phyloP scores from a whole-genome alignment of 2,329 filamentous ascomycete species.

The Pezicula carpinea region DNA sequence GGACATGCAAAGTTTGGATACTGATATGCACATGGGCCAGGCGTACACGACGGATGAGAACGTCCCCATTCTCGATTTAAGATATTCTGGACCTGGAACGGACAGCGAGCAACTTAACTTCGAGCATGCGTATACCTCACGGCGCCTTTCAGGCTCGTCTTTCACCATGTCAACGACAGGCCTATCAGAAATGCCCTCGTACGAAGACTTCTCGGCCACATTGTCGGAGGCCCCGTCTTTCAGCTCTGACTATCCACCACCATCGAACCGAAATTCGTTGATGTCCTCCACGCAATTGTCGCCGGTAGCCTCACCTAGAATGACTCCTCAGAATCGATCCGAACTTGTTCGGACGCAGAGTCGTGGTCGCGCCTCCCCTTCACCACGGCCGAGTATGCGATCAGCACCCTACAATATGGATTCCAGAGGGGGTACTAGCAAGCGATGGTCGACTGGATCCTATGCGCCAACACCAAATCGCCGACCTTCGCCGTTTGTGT shows the following conservation, averaged over 20 bases:
- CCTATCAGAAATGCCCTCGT: conserved; percentile 64
- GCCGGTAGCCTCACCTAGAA: conserved; percentile 65
- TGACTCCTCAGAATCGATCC: conserved; percentile 56
- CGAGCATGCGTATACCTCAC: conserved; percentile 48
- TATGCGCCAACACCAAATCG: conserved; percentile 54
- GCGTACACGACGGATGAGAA: conserved; percentile 59
- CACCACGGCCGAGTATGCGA: conserved; percentile 62
- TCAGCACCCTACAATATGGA: conserved; percentile 69
- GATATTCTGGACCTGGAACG: conserved; percentile 42
- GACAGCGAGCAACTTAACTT: conserved; percentile 48
- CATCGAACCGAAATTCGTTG: conserved; percentile 63
- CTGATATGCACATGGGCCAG: conserved; percentile 56
- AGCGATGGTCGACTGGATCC: conserved; percentile 75
- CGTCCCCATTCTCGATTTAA: conserved; percentile 57
- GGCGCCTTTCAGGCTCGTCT: conserved; percentile 68
- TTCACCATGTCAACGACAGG: conserved; percentile 68
- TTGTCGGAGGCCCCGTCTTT: conserved; percentile 65
- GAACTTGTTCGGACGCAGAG: conserved; percentile 61
- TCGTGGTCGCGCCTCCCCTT: conserved; percentile 66
- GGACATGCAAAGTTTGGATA: conserved; percentile 50
- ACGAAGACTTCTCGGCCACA: conserved; percentile 65
- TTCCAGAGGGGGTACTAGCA: conserved; percentile 48
- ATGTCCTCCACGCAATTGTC: conserved; percentile 69
- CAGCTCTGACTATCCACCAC: conserved; percentile 60
- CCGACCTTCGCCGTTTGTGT: conserved; percentile 56